Evolutionary conservation across 371 early-diverging fungal genomes (phyloP), one percentile per base, ranked within the genome.

Genomic region (Dichotomocladium elegans): DNA sequence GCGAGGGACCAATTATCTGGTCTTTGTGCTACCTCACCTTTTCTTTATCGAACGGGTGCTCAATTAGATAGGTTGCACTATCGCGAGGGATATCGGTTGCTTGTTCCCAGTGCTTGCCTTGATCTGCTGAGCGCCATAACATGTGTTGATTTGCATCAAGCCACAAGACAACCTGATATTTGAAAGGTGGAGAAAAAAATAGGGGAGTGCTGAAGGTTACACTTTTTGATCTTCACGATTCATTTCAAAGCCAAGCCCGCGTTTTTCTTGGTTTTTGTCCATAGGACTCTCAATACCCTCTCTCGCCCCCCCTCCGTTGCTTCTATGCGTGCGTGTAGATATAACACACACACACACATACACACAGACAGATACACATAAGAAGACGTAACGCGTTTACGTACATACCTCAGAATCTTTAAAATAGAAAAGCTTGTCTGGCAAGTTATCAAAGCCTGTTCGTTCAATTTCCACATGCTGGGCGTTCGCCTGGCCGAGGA

Each of bases 21-120:
- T 21, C 21, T 43, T 10, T 42, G 51, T 34, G 14, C 28, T 12
- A 24, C 35, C 63, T 22, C 72, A 86, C 85, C 45, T 60, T 80
- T 19, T 79, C 73, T 15, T 58, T 62, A 40, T 80, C 83, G 53
- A 71, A 80, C 5, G 86, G 68, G 57, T 89, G 90, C 44, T 77
- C 70, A 43, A 81, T 60, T 17, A 89, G 43, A 45, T 61, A 71
- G 9, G 31, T 46, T 1, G 79, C 64, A 19, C 57, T 52, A 34
- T 66, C 71, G 1, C 61, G 55, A 3, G 64, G 68, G 31, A 83
- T 66, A 43, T 65, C 79, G 2, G 51, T 37, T 28, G 81, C 63
- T 44, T 58, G 67, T 3, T 55, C 37, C 89, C 89, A 92, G 17
- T 70, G 45, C 47, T 77, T 79, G 52, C 90, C 90, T 62, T 85